Evolutionary conservation across 805 yeast genomes (phyloP), one percentile per base, ranked within the genome.

Genomic region (Ogataea sp.): DNA sequence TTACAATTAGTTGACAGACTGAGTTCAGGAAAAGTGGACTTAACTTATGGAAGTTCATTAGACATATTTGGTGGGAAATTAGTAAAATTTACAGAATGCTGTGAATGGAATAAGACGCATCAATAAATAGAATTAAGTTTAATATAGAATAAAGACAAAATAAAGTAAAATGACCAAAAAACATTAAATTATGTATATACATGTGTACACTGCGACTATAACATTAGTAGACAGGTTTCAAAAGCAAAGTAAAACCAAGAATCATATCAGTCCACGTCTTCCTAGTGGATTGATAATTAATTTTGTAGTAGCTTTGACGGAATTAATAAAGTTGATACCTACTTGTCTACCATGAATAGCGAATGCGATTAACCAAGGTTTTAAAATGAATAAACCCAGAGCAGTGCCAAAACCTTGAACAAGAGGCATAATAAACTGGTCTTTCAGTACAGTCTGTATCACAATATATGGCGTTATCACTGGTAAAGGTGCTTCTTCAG

Each of bases 51-150:
- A 2, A 83, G 95, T 56, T 83, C 97, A 0, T 63, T 93, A 39
- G 98, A 93, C 57, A 86, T 93, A 10, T 93, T 90, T 67, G 99
- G 99, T 1, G 99, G 99, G 0, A 56, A 61, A 5, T 58, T 83
- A 39, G 96, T 93, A 27, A 76, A 67, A 51, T 88, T 87, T 51
- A 68, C 67, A 2, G 96, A 88, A 5, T 76, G 87, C 40, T 78
- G 84, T 27, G 52, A 53, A 26, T 89, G 97, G 96, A 88, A 87
- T 54, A 40, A 49, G n/a, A 29, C 16, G 13, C 39, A 39, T 29
- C 21, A 32, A 13, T 5, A 13, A n/a, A 32, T 8, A 31, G 34
- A 31, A 20, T 18, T 6, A 10, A 6, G 9, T 31, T 20, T 5
- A 20, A 6, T 13, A 14, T 18, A 13, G 16, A 7, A 7, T 11